Conservation (phyloP, 345 rosid species). For the Eucalyptus cloeziana region DNA sequence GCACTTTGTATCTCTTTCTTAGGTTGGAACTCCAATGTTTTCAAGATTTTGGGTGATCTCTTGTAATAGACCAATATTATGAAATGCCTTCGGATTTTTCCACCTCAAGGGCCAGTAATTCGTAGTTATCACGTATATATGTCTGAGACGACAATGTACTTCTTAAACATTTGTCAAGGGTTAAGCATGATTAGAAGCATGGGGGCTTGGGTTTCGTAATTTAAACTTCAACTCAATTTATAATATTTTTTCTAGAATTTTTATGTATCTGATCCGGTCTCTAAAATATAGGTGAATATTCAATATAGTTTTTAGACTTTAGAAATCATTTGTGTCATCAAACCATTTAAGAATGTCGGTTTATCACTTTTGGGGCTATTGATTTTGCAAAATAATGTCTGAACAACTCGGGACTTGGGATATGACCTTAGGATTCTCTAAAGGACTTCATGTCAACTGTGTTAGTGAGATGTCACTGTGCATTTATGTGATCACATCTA, state of each 20-base stretch:
- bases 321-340: too few species aligned
- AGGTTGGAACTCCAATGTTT: not conserved
- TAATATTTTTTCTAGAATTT: too few species aligned
- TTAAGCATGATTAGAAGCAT: not conserved
- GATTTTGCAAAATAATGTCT: not conserved
- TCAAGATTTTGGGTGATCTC: not conserved
- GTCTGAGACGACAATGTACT: not conserved
- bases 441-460: too few species aligned
- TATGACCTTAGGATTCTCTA: not conserved
- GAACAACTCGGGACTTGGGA: not conserved
- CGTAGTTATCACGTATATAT: not conserved
- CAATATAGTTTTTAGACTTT: too few species aligned
- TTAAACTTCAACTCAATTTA: not conserved
- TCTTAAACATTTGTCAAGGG: not conserved
- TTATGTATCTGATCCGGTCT: too few species aligned
- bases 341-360: not conserved
- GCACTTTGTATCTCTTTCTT: not conserved
- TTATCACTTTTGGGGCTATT: not conserved
- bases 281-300: too few species aligned
- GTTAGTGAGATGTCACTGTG: not conserved
- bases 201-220: too few species aligned
- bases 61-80: not conserved
- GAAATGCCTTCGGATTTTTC: not conserved
- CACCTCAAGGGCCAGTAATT: not conserved
- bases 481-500: not conserved